A percentile compares a stretch with the other conserved stretches of the same genome.
phyloP scores from a whole-genome alignment of 495 filamentous ascomycete genomes.

The Tuber melanosporum region DNA sequence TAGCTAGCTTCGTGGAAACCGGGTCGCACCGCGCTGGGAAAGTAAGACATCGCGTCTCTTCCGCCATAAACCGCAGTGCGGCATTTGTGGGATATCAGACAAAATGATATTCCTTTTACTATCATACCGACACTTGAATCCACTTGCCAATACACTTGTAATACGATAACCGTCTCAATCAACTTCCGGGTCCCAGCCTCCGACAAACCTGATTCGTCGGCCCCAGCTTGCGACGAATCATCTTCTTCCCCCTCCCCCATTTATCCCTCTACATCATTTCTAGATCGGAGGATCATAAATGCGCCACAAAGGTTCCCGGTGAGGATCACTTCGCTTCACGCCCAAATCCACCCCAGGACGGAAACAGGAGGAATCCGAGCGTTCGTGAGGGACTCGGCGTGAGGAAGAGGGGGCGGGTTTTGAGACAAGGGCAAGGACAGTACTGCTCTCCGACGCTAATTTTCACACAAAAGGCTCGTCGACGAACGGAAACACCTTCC shows the following conservation, averaged over 20 bases:
- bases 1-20: not conserved
- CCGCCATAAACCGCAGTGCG: not conserved
- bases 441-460: not conserved
- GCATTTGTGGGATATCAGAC: not conserved
- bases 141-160: not conserved
- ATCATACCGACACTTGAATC: not conserved
- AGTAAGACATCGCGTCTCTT: not conserved
- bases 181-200: not conserved
- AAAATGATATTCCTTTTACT: not conserved
- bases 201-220: not conserved
- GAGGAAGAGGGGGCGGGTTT: not conserved
- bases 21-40: not conserved
- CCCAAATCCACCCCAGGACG: not conserved
- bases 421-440: not conserved
- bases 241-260: not conserved
- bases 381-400: not conserved
- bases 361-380: not conserved
- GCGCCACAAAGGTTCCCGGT: not conserved
- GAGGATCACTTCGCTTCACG: not conserved
- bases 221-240: not conserved
- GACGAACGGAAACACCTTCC: not conserved
- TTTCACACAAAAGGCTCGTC: not conserved
- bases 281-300: not conserved
- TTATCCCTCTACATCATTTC: not conserved
- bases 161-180: not conserved